Evolutionary conservation across 345 rosid genomes (phyloP), one percentile per base, ranked within the genome.

Genomic region (Xanthoceras sorbifolium): DNA sequence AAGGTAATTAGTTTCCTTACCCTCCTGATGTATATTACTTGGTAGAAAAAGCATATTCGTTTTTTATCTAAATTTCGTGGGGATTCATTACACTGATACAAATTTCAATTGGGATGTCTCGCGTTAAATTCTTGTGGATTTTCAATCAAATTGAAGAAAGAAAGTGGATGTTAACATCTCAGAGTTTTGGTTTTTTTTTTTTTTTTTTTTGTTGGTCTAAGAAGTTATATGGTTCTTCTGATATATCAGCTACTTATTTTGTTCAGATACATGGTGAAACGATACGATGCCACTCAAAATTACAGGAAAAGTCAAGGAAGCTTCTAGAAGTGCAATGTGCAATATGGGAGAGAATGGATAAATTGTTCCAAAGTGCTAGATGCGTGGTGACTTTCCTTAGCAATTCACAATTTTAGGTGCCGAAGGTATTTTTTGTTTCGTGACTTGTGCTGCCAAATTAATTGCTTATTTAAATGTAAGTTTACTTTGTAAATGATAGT

Each of bases 181-280:
- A 44, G 46, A 44, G 4, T 11, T 42, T 67, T 11, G 28, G 31
- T 10, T 8, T 17, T n/a, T 34, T 69, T 11, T 42, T 67, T 11
- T n/a, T 23, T 10, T 8, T 17, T n/a, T 34, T 69, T 32, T 22
- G 25, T 46, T 42, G 69, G 55, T 3, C 26, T 8, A 36, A 36
- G 26, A 66, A 36, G 10, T 46, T 26, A 2, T 46, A 52, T 11
- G 50, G 23, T 78, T 64, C 57, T 61, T 23, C 14, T 42, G 50
- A 63, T 67, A 42, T 62, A 36, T 76, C 32, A 36, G 18, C 31
- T 62, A 9, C 31, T 5, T 60, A 82, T 75, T 80, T 14, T 78
- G 71, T 20, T 79, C 90, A 96, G 98, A 92, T 94, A 71, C 97
- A 96, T 0, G 97, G 98, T 7, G 99, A 96, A 84, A 92, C 97